Evolutionary conservation across 2,329 filamentous ascomycete species (phyloP), one percentile per base, ranked within the genome.

Genomic region (Nakataea oryzae): DNA sequence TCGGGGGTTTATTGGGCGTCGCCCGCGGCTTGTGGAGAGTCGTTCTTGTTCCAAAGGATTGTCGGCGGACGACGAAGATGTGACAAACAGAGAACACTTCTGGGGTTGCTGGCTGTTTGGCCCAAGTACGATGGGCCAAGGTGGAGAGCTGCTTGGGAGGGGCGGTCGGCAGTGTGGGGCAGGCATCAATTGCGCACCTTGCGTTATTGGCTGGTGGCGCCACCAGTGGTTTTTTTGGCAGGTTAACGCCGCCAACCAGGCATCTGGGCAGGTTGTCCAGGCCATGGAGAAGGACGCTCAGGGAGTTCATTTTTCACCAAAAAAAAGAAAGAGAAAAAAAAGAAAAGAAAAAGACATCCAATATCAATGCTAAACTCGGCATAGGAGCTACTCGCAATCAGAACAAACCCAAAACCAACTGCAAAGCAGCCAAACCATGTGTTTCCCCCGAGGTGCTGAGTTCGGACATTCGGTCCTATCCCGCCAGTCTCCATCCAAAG

Each of bases 21-120:
- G 41, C 41, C 41, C 17, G 41, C n/a, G 41, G 17, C n/a, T 32
- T 34, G 61, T 28, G n/a, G n/a, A 50, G n/a, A 14, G n/a, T 57
- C n/a, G 13, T 50, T 50, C 41, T n/a, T n/a, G 41, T 3, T n/a
- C n/a, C 17, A 50, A 50, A 50, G 41, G 41, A 50, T 17, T n/a
- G 41, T 50, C 41, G 41, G 41, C 41, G 41, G 41, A 21, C 41
- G 21, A 17, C 41, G 34, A 21, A 50, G 41, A n/a, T 50, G n/a
- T 50, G 21, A n/a, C 17, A 56, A 41, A 24, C 58, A 24, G 64
- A 54, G 62, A 61, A 54, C 32, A 58, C 64, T n/a, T 63, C 62
- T 28, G 59, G 57, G 50, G 58, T 2, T 57, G 54, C 11, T 26
- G 54, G 26, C 29, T 58, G 28, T 60, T 60, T 21, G 41, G 41